A percentile compares a stretch with the other conserved stretches of the same genome.
Evolutionary conservation across 805 yeast genomes (phyloP).

Genomic region (Yamadazyma takamatsuzukensis): DNA sequence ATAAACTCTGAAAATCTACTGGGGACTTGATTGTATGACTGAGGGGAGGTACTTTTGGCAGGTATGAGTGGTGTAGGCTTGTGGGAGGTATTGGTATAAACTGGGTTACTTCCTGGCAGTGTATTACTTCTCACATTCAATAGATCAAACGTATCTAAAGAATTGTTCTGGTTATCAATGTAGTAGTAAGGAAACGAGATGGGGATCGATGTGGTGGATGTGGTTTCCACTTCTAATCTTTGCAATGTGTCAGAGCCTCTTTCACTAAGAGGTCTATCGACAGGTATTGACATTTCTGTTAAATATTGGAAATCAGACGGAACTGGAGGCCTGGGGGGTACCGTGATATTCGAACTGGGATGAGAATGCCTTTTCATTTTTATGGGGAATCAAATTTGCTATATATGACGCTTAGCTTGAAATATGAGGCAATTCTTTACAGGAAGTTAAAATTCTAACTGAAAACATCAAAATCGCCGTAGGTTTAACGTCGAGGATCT

Average conservation of each 20-base stretch:
- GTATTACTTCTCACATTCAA: slow-evolving; percentile 7
- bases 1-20: slow-evolving; percentile 39
- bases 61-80: slow-evolving; percentile 2
- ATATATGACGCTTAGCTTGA: too few species aligned
- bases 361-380: too few species aligned
- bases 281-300: too few species aligned
- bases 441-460: too few species aligned
- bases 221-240: slow-evolving; percentile 20
- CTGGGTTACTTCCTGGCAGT: slow-evolving; percentile 9
- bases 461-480: too few species aligned
- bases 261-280: too few species aligned
- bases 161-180: slow-evolving; percentile 16
- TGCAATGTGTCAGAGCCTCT: slow-evolving; percentile 10
- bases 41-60: slow-evolving; percentile 2
- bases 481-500: too few species aligned
- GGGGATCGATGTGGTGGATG: slow-evolving; percentile 25
- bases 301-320: too few species aligned
- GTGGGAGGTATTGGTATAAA: slow-evolving; percentile 27
- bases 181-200: slow-evolving; percentile 26
- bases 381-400: not conserved
- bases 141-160: slow-evolving; percentile 25
- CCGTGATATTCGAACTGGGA: too few species aligned
- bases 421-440: too few species aligned
- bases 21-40: slow-evolving; percentile 33
- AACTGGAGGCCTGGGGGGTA: too few species aligned